Percentiles rank a stretch among this genome's conserved stretches.
phyloP scores from a whole-genome alignment of 2,329 filamentous ascomycete species.

The Onygenales sp. region DNA sequence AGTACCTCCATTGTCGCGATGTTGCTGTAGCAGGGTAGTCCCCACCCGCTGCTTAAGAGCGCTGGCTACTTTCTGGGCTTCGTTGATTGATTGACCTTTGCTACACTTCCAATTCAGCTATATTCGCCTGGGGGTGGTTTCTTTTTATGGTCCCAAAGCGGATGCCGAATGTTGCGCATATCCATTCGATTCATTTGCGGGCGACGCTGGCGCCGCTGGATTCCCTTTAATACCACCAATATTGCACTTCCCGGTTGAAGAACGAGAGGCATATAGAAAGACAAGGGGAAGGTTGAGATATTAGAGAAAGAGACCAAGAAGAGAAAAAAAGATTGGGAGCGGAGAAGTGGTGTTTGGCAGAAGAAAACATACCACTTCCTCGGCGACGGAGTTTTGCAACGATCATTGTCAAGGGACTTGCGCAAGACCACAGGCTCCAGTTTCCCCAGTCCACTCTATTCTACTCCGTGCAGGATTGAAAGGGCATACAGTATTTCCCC shows the following conservation, averaged over 20 bases:
- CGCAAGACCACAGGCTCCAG: no score
- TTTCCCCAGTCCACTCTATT: no score
- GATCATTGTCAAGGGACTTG: no score
- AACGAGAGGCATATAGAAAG: not conserved
- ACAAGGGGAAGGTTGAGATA: not conserved
- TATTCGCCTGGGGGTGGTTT: not conserved
- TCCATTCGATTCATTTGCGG: conserved; percentile 10
- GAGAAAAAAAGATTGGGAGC: not conserved
- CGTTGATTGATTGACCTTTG: not conserved
- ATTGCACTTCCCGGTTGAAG: conserved; percentile 1
- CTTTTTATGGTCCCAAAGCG: not conserved
- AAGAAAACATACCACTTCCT: not conserved
- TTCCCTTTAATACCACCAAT: conserved; percentile 5
- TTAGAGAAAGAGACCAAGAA: not conserved
- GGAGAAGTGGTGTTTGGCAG: not conserved
- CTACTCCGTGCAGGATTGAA: no score
- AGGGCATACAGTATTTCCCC: no score
- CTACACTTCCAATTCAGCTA: not conserved
- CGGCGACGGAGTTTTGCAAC: no score
- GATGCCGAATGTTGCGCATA: conserved; percentile 19
- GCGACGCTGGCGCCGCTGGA: conserved; percentile 20
- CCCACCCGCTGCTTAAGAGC: not conserved
- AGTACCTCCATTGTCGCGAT: not conserved
- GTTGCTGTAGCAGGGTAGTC: not conserved
- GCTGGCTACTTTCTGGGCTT: not conserved